phyloP scores from a whole-genome alignment of 805 yeast species.

The Brettanomyces sp. region DNA sequence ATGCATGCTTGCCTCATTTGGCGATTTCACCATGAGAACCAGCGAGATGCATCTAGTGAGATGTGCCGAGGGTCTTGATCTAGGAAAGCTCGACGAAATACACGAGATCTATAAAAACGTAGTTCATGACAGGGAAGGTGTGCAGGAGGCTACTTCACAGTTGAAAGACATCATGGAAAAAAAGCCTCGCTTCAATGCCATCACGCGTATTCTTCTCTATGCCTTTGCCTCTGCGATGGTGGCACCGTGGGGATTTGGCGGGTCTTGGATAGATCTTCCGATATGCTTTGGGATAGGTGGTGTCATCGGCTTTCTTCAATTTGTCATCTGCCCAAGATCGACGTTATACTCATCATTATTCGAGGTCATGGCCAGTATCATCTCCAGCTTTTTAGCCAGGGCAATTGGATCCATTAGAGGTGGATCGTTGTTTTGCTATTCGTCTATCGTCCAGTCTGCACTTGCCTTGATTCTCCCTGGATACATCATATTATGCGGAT shows the following conservation, averaged over 20 bases:
- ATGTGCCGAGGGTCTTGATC: conserved; percentile 80
- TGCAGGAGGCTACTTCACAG: conserved; percentile 71
- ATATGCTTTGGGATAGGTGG: conserved; percentile 71
- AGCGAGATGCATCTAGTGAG: conserved; percentile 87
- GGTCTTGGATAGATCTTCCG: conserved; percentile 85
- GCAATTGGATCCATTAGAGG: conserved; percentile 76
- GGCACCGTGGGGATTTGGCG: conserved; percentile 80
- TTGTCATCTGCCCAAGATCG: conserved; percentile 70
- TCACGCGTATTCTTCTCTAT: conserved; percentile 70
- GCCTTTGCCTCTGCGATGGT: conserved; percentile 76
- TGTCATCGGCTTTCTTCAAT: conserved; percentile 78
- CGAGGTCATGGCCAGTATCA: conserved; percentile 85
- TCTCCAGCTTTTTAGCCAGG: conserved; percentile 78
- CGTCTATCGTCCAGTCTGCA: conserved; percentile 85
- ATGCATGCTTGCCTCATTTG: conserved; percentile 88
- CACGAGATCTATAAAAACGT: conserved; percentile 83
- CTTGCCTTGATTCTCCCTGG: conserved; percentile 90
- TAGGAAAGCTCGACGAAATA: conserved; percentile 71
- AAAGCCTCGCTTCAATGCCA: conserved; percentile 58
- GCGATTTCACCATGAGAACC: conserved; percentile 89
- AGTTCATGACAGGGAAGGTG: conserved; percentile 80
- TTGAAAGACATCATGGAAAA: conserved; percentile 59
- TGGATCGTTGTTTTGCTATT: conserved; percentile 67
- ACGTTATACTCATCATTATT: conserved; percentile 81
- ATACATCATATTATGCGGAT: conserved; percentile 85